Evolutionary conservation across 2,329 filamentous ascomycete species (phyloP).

Genomic region (Didymellaceae sp.): DNA sequence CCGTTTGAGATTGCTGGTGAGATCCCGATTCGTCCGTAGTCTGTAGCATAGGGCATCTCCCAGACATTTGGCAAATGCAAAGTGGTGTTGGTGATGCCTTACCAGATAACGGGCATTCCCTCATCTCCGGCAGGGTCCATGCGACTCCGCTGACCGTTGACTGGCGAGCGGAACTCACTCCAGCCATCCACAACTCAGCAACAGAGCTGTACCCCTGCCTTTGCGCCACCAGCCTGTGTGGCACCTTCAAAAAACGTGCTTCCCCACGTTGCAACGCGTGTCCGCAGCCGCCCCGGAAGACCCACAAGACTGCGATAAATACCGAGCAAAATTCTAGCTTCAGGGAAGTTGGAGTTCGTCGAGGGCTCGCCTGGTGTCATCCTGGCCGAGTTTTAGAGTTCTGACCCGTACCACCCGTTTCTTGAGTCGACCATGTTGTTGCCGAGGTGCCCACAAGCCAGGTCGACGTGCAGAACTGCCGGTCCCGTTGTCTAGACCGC

Average conservation of each 20-base stretch:
- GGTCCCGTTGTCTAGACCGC: constrained; percentile 14
- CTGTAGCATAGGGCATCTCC: background rate
- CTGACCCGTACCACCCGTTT: background rate
- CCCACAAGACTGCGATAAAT: constrained; percentile 27
- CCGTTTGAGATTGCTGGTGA: constrained; percentile 23
- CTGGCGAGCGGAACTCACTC: constrained; percentile 10
- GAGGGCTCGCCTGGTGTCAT: constrained; percentile 20
- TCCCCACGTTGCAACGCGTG: constrained; percentile 44
- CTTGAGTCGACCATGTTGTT: constrained; percentile 1
- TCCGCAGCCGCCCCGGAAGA: constrained; percentile 33
- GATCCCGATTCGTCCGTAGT: constrained; percentile 30
- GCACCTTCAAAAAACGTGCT: constrained; percentile 35
- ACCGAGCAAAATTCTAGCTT: constrained; percentile 30
- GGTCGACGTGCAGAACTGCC: constrained; percentile 14
- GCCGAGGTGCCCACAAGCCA: constrained; percentile 5
- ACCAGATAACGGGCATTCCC: constrained; percentile 4
- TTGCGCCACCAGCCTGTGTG: constrained; percentile 30
- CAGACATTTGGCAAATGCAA: background rate
- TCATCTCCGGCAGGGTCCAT: constrained; percentile 19
- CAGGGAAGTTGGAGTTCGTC: too few relatives aligned
- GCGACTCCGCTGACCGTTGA: constrained; percentile 13
- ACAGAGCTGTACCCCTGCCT: constrained; percentile 15
- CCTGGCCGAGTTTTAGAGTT: background rate
- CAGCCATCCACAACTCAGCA: constrained; percentile 21
- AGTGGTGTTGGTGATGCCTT: background rate